Conservation (phyloP, 169 alveolate genomes). For the Hepatocystis sp. region DNA sequence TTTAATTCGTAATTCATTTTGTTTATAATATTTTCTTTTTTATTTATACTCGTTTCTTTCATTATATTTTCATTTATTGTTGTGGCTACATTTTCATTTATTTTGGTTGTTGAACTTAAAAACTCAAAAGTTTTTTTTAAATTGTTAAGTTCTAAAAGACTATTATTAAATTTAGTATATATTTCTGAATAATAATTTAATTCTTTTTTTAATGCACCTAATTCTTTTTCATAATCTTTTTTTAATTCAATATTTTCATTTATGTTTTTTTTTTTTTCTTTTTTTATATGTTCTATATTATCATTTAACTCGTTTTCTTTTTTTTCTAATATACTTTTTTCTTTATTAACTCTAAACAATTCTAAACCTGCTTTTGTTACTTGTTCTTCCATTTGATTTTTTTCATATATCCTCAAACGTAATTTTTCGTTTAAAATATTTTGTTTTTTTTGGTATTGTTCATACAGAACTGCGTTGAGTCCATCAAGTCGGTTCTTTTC, state of each 20-base stretch:
- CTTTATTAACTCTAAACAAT: constrained; percentile 40
- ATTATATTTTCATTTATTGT: neutral
- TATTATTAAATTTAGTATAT: constrained; percentile 43
- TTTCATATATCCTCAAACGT: constrained; percentile 23
- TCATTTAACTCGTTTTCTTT: constrained; percentile 26
- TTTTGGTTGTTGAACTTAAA: constrained; percentile 6
- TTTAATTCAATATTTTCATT: constrained; percentile 18
- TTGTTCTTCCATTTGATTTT: constrained; percentile 21
- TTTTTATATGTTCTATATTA: constrained; percentile 7
- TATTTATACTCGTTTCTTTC: constrained; percentile 10
- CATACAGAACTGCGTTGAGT: constrained; percentile 23
- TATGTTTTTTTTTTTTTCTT: constrained; percentile 3
- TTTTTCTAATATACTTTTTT: constrained; percentile 35
- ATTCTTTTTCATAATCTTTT: constrained; percentile 7
- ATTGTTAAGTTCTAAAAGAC: constrained; percentile 41
- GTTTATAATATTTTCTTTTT: constrained; percentile 26
- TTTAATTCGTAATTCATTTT: constrained; percentile 55
- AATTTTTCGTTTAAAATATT: constrained; percentile 17
- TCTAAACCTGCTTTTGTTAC: constrained; percentile 45
- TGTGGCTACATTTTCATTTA: constrained; percentile 18
- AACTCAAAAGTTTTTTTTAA: constrained; percentile 19
- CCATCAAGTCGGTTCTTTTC: constrained; percentile 1
- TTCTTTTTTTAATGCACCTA: constrained; percentile 24
- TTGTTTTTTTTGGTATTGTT: constrained; percentile 37
- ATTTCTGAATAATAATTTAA: constrained; percentile 32